Percentiles rank a stretch among this genome's conserved stretches.
phyloP scores from a whole-genome alignment of 2,329 filamentous ascomycete species.

The Pezicula rhizophila region DNA sequence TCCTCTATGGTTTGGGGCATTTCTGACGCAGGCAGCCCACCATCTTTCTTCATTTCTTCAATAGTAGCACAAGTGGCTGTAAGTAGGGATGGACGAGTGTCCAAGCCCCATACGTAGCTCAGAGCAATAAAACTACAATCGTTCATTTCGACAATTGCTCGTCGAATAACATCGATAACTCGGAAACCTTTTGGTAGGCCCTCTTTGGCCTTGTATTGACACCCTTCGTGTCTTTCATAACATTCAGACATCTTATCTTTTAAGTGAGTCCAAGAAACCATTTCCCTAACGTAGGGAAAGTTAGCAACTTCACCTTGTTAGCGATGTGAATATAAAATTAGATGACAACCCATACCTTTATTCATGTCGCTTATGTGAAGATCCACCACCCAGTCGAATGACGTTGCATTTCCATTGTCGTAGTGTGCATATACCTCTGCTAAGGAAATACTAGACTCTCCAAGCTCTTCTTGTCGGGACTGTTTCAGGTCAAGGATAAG shows the following conservation, averaged over 20 bases:
- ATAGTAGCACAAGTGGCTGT: too few relatives aligned
- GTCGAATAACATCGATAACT: conserved; percentile 1
- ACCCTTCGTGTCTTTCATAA: not conserved
- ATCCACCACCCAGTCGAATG: conserved; percentile 1
- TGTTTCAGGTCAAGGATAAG: not conserved
- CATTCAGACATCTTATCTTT: not conserved
- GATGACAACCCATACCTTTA: not conserved
- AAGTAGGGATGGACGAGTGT: not conserved
- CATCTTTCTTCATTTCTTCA: not conserved
- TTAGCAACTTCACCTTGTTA: conserved; percentile 1
- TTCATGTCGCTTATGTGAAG: conserved; percentile 1
- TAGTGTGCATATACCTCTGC: conserved; percentile 1
- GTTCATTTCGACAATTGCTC: not conserved
- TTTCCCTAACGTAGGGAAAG: not conserved
- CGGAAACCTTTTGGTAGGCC: conserved; percentile 1
- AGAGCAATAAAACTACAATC: not conserved
- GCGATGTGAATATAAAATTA: not conserved
- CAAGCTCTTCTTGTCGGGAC: not conserved
- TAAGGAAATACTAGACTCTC: not conserved
- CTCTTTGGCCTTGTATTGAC: not conserved
- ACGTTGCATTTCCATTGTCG: not conserved
- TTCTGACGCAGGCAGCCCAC: too few relatives aligned
- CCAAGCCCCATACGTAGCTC: not conserved
- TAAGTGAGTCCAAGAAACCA: conserved; percentile 1
- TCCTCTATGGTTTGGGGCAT: too few relatives aligned